Percentiles rank a stretch among this genome's conserved stretches.
Conservation (phyloP, 345 rosid genomes). For the Camelina sativa region DNA sequence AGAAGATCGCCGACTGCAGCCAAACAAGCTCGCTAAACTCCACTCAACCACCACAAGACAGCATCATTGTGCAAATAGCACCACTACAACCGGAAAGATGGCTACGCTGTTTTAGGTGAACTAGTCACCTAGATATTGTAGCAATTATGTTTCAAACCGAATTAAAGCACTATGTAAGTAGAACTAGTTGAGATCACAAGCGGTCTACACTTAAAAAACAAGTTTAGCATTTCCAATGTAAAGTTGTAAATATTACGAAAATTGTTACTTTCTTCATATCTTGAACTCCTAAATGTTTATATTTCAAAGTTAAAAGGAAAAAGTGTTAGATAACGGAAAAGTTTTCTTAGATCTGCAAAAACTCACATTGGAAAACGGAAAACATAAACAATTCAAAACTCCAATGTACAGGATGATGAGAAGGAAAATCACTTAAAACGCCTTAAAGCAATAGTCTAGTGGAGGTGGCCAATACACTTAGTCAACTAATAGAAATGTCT, state of each 20-base stretch:
- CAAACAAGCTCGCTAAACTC: constrained; percentile 53
- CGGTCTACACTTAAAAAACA: constrained; percentile 31
- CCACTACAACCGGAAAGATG: constrained; percentile 71
- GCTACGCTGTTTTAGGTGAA: constrained; percentile 54
- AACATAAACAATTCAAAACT: constrained; percentile 35
- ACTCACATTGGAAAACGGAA: constrained; percentile 1
- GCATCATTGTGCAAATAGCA: constrained; percentile 49
- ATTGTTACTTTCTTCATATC: constrained; percentile 28
- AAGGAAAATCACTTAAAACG: constrained; percentile 36
- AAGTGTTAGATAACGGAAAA: background rate
- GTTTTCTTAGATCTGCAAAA: background rate
- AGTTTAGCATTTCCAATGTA: constrained; percentile 37
- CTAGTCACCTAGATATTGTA: constrained; percentile 29
- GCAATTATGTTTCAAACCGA: constrained; percentile 29
- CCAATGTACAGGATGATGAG: constrained; percentile 36
- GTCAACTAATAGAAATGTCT: constrained; percentile 38
- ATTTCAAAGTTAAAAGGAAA: background rate
- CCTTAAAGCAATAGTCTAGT: constrained; percentile 27
- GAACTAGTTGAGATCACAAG: constrained; percentile 37
- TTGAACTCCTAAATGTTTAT: constrained; percentile 20
- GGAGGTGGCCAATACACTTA: constrained; percentile 40
- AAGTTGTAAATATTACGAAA: constrained; percentile 47
- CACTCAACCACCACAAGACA: constrained; percentile 52
- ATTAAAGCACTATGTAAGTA: constrained; percentile 27
- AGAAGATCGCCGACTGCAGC: constrained; percentile 63